Evolutionary conservation across 768 basidiomycete genomes (phyloP).

Genomic region (Collybiopsis luxurians): DNA sequence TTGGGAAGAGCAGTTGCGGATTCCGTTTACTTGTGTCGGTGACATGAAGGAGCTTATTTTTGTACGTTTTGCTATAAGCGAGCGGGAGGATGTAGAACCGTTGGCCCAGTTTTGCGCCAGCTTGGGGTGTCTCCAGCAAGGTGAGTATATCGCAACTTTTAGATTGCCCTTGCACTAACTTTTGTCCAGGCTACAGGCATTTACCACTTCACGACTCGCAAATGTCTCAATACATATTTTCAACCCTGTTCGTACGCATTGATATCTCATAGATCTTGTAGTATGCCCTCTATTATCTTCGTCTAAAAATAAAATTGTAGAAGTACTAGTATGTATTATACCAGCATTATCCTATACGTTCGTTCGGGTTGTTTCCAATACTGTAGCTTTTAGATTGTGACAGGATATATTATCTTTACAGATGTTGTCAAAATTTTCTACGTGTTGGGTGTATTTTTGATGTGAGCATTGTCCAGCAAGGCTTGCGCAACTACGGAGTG

Average conservation of each 20-base stretch:
- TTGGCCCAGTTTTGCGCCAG: slow-evolving; percentile 75
- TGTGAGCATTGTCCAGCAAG: slow-evolving; percentile 41
- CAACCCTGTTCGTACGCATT: slow-evolving; percentile 76
- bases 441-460: no score
- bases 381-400: no score
- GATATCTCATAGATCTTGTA: background rate
- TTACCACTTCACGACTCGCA: slow-evolving; percentile 87
- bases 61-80: slow-evolving; percentile 71
- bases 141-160: slow-evolving; percentile 33
- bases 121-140: slow-evolving; percentile 68
- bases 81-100: slow-evolving; percentile 56
- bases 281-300: background rate
- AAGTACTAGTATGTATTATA: background rate
- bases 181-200: slow-evolving; percentile 74
- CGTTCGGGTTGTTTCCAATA: no score
- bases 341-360: no score
- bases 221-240: slow-evolving; percentile 86
- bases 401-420: no score
- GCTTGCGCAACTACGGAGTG: slow-evolving; percentile 74
- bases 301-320: no score
- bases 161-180: background rate
- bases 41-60: slow-evolving; percentile 82
- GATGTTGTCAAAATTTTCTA: no score
- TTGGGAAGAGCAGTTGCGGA: slow-evolving; percentile 69
- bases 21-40: slow-evolving; percentile 77